Evolutionary conservation across 345 rosid genomes (phyloP), one percentile per base, ranked within the genome.

Genomic region (Murraya paniculata): DNA sequence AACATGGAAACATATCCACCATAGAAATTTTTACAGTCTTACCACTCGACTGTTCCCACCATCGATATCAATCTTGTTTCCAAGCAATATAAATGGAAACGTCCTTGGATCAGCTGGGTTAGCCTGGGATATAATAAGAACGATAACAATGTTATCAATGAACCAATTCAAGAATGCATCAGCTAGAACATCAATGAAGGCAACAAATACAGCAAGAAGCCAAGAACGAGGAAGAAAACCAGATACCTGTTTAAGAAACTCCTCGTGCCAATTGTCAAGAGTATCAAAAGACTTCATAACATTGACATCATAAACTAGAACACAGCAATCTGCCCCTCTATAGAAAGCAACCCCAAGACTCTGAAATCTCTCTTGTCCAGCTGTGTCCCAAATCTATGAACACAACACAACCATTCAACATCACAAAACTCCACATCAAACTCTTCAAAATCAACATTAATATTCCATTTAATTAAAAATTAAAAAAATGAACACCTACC

Each of bases 11-110:
- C 24, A 72, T 39, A 9, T 36, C 64, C 77, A 69, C 64, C 4
- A n/a, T 7, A 16, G 28, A 22, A 69, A 31, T 16, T 45, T 45
- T 38, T 67, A 74, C 50, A 50, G 74, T 30, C 91, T 87, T 87
- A 95, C 99, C 96, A 93, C 99, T 82, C 99, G 91, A 81, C 98
- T 95, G 75, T 95, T 95, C 81, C 99, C 99, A 75, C 98, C 99
- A 90, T 95, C 99, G 58, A 95, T 89, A 66, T 95, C 99, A 86
- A 95, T 89, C 88, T 95, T 95, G 89, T 95, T 95, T 82, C 99
- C 99, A 53, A 95, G 96, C 76, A 95, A 79, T 81, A 92, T 91
- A 79, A 95, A 92, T 9, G 99, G 99, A 72, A 95, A 95, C 0
- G 83, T 79, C 82, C 79, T 88, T 57, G 94, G 92, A 78, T 91